Percentiles rank a stretch among this genome's conserved stretches.
Conservation (phyloP, 106 monocot genomes). For the Dendrobium catenatum region DNA sequence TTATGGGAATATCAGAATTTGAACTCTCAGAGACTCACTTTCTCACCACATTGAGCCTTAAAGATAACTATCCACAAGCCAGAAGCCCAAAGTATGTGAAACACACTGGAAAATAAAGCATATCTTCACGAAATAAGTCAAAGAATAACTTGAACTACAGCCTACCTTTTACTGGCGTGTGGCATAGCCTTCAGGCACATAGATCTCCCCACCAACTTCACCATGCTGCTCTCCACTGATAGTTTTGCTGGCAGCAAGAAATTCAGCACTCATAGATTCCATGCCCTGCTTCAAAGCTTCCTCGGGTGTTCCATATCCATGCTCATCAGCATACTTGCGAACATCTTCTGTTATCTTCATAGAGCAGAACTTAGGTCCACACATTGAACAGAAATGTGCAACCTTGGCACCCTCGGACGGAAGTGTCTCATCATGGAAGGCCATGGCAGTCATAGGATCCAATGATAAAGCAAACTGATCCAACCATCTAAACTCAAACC, state of each 20-base stretch:
- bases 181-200: constrained; percentile 68
- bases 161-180: constrained; percentile 41
- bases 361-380: constrained; percentile 96
- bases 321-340: constrained; percentile 85
- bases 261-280: constrained; percentile 92
- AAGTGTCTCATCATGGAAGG: constrained; percentile 92
- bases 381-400: constrained; percentile 99
- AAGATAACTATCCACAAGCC: neutral
- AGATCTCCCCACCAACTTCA: constrained; percentile 96
- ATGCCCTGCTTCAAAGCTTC: constrained; percentile 86
- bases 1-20: neutral
- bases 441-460: constrained; percentile 94
- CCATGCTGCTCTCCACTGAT: constrained; percentile 93
- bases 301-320: constrained; percentile 87
- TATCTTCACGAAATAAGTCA: neutral
- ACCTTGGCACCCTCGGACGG: constrained; percentile 93
- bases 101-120: neutral
- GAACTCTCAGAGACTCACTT: neutral
- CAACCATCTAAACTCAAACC: constrained; percentile 99
- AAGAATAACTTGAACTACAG: neutral
- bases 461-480: constrained; percentile 93
- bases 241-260: constrained; percentile 83
- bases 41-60: neutral
- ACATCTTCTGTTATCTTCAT: constrained; percentile 99
- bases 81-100: constrained; percentile 1